Conservation (phyloP, 768 basidiomycete genomes). For the Phlebiopsis gigantea region DNA sequence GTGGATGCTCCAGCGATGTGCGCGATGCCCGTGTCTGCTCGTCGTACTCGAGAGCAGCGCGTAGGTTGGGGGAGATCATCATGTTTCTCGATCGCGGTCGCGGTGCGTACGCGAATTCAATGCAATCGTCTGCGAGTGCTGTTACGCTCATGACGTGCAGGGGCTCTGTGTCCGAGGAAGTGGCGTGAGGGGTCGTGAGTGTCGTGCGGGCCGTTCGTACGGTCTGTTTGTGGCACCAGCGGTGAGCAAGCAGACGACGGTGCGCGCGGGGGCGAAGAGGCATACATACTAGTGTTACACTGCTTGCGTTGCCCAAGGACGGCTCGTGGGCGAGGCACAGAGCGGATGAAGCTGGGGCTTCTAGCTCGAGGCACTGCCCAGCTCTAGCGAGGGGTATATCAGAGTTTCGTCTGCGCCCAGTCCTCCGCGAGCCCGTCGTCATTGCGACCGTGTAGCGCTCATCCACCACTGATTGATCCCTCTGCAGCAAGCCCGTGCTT, state of each 20-base stretch:
- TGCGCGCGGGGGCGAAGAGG: not conserved
- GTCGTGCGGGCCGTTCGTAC: not conserved
- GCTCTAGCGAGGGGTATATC: not conserved
- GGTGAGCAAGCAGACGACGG: not conserved
- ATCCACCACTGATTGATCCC: not conserved
- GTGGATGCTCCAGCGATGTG: not conserved
- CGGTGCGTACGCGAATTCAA: not conserved
- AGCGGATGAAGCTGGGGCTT: not conserved
- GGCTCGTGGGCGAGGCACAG: not conserved
- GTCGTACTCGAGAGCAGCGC: constrained; percentile 21
- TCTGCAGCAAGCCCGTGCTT: not conserved
- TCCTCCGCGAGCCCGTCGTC: not conserved
- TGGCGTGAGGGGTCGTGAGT: constrained; percentile 7
- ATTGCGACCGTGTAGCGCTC: constrained; percentile 1
- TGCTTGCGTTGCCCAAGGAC: not conserved
- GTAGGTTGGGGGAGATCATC: constrained; percentile 21
- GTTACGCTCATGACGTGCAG: not conserved
- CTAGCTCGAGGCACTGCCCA: not conserved
- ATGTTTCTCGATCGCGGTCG: constrained; percentile 11
- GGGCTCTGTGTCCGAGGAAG: not conserved
- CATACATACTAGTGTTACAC: not conserved
- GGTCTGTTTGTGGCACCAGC: not conserved
- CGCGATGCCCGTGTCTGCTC: constrained; percentile 12
- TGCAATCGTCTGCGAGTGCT: not conserved
- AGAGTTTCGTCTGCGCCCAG: not conserved